phyloP scores from a whole-genome alignment of 2,329 filamentous ascomycete species.

The Immersiporthe knoxdaviesiana region DNA sequence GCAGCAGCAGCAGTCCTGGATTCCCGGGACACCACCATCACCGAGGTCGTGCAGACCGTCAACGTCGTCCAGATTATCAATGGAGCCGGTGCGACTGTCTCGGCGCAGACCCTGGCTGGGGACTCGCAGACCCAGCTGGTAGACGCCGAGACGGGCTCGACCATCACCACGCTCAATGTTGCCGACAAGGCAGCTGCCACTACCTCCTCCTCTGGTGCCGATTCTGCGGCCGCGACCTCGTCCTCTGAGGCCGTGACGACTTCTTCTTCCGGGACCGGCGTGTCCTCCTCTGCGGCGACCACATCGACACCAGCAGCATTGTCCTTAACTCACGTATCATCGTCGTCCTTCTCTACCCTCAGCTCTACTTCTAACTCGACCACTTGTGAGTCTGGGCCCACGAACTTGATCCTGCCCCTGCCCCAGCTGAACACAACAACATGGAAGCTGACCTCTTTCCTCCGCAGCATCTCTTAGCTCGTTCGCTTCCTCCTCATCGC shows the following conservation, averaged over 20 bases:
- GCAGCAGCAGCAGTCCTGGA: conserved; percentile 31
- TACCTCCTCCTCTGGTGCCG: conserved; percentile 14
- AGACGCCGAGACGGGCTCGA: conserved; percentile 42
- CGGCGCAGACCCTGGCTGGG: conserved; percentile 47
- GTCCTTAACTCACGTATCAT: conserved; percentile 21
- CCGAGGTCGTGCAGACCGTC: conserved; percentile 56
- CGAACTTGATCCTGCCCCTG: too few species aligned
- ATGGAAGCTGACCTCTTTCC: conserved; percentile 1
- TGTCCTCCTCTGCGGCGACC: conserved; percentile 27
- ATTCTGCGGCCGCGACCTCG: conserved; percentile 23
- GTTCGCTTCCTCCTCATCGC: conserved; percentile 16
- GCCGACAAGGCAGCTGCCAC: conserved; percentile 31
- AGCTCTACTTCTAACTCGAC: conserved; percentile 30
- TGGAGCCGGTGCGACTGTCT: conserved; percentile 48
- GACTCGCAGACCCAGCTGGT: conserved; percentile 44
- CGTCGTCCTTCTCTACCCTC: conserved; percentile 25
- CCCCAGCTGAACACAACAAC: neutral
- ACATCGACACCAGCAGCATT: conserved; percentile 27
- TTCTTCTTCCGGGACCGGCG: conserved; percentile 18
- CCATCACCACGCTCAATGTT: conserved; percentile 35
- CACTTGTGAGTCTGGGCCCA: conserved; percentile 20
- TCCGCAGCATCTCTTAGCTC: conserved; percentile 28
- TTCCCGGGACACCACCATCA: conserved; percentile 42
- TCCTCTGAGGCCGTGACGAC: conserved; percentile 22
- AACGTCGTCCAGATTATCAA: conserved; percentile 59